These are phyloP conservation scores for Wallacemonas sp. DNA, from an alignment of 208 protist species.

Conservation along the genomic window DNA sequence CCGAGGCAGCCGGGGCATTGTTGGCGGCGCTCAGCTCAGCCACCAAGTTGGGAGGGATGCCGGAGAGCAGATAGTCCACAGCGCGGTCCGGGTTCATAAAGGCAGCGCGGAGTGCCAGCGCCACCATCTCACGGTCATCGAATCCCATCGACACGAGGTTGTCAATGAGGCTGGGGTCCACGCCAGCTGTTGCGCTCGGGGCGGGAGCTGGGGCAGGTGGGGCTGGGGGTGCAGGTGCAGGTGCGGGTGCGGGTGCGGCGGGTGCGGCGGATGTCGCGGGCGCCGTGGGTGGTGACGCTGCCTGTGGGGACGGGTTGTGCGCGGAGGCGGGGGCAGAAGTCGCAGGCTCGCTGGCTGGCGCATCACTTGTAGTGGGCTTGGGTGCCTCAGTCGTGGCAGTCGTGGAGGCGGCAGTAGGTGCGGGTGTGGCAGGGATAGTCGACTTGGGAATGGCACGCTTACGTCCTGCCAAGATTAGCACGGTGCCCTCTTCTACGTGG, in stretches of 20 bases:
- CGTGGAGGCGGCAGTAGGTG: slow-evolving; percentile 8
- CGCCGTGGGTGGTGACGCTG: background rate
- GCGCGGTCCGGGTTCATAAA: slow-evolving; percentile 88
- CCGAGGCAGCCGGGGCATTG: background rate
- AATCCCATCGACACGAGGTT: slow-evolving; percentile 86
- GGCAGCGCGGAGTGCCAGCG: slow-evolving; percentile 76
- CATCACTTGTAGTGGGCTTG: background rate
- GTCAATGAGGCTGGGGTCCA: slow-evolving; percentile 69
- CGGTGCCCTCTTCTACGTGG: slow-evolving; percentile 47
- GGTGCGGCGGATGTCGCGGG: background rate
- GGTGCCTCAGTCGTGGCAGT: slow-evolving; percentile 10
- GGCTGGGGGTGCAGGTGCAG: background rate
- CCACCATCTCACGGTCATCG: slow-evolving; percentile 72
- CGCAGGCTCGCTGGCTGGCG: slow-evolving; percentile 19
- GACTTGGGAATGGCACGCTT: slow-evolving; percentile 71
- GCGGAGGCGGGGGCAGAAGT: no score
- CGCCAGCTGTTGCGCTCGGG: slow-evolving; percentile 21
- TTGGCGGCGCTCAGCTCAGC: slow-evolving; percentile 26
- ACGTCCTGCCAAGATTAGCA: slow-evolving; percentile 70
- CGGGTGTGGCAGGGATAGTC: slow-evolving; percentile 3
- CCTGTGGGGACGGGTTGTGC: background rate
- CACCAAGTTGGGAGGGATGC: slow-evolving; percentile 61
- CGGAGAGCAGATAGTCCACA: slow-evolving; percentile 85
- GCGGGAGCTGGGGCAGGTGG: slow-evolving; percentile 5
- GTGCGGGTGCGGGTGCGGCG: slow-evolving; percentile 8